Base-by-base conservation (phyloP, 2,329 filamentous ascomycete species). In the Exophiala oligosperma region DNA sequence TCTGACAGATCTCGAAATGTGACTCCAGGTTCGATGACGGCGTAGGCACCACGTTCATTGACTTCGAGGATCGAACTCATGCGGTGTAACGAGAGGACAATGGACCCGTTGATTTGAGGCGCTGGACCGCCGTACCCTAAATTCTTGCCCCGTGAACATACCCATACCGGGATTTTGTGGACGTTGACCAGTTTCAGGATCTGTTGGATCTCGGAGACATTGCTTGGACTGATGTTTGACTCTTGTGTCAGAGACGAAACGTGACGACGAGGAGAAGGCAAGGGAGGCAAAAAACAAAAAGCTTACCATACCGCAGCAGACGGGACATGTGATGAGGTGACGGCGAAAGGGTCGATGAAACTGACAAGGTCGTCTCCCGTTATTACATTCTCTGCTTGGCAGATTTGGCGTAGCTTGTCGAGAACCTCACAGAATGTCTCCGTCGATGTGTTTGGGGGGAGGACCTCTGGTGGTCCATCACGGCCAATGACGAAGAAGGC, bases 61-160 rank as follows among this genome's bases (percentile, higher is more conserved):
- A 72, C 67, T 4, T 70, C 64, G 11, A 72, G 49, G 29, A 72
- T 68, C 40, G 58, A 59, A 48, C 68, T 68, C 69, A 71, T 71
- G 8, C 68, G 49, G 2, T 67, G 67, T 2, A 81, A 67, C 58
- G 79, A 74, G 14, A 81, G 61, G 0, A 76, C 76, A 3, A 81
- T 70, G 35, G 72, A 75, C 0, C 78, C 78, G 0, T 64, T 60
- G 2, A 79, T 70, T 2, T 75, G 67, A 0, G 78, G 78, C 0
- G 77, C 77, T 1, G 79, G 74, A 2, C 79, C 79, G 9, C 79
- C 79, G 53, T 81, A 81, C 12, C 78, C 77, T 12, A 52, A 12
- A 35, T 54, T 54, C 43, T 54, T 54, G 23, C 52, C 52, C 6
- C 52, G 40, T 2, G 52, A 54, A 24, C n/a, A 32, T 9, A 43